Percentiles rank a stretch among this genome's conserved stretches.
Evolutionary conservation across 2,329 filamentous ascomycete species (phyloP).

Genomic region (Botryotinia calthae): DNA sequence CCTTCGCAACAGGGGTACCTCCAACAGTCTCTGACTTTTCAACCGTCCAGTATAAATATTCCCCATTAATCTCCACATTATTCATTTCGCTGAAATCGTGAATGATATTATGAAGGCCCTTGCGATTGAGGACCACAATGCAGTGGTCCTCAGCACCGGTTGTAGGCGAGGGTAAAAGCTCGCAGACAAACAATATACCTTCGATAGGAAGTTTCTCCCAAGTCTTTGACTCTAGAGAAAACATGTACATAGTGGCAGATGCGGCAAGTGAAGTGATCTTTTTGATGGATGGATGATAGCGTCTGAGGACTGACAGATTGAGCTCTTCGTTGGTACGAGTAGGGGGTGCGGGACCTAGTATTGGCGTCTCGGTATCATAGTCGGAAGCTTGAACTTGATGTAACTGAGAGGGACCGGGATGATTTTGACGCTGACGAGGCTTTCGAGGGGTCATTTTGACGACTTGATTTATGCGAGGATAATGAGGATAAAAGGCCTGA

Average conservation of each 20-base stretch:
- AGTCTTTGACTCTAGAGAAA: constrained; percentile 58
- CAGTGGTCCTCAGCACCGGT: constrained; percentile 45
- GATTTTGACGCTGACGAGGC: constrained; percentile 38
- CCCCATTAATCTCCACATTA: constrained; percentile 61
- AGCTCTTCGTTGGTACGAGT: constrained; percentile 74
- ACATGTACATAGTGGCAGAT: constrained; percentile 83
- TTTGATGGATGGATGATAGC: constrained; percentile 73
- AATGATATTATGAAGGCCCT: constrained; percentile 67
- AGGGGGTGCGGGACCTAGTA: constrained; percentile 39
- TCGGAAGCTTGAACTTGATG: constrained; percentile 47
- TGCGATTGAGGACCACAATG: constrained; percentile 72
- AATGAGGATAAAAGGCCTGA: too few relatives aligned
- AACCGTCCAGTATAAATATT: constrained; percentile 49
- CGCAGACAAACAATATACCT: constrained; percentile 85
- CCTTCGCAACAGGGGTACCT: constrained; percentile 35
- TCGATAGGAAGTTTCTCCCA: constrained; percentile 89
- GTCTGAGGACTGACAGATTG: constrained; percentile 79
- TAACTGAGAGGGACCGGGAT: constrained; percentile 36
- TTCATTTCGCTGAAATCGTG: constrained; percentile 60
- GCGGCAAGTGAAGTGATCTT: constrained; percentile 77
- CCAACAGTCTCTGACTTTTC: constrained; percentile 11
- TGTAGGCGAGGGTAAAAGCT: constrained; percentile 47
- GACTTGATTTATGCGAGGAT: not conserved
- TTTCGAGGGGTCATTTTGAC: constrained; percentile 42
- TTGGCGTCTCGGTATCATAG: constrained; percentile 50